Evolutionary conservation across 768 basidiomycete genomes (phyloP).

Genomic region (Tephrocybe sp.): DNA sequence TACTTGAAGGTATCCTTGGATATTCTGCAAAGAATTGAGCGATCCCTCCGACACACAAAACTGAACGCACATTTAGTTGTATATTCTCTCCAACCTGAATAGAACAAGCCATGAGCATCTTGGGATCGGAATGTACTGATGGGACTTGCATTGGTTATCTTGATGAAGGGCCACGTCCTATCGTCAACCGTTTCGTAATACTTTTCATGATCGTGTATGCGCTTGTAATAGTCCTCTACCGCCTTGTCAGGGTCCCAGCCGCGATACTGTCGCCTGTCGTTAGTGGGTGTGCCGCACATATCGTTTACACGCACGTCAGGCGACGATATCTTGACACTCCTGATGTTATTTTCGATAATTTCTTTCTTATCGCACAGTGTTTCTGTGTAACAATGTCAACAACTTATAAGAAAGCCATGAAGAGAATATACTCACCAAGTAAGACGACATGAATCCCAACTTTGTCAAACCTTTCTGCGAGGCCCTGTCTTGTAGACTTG

Average conservation of each 20-base stretch:
- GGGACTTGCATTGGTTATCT: slow-evolving; percentile 78
- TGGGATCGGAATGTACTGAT: background rate
- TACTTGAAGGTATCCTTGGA: slow-evolving; percentile 87
- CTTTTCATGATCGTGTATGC: slow-evolving; percentile 83
- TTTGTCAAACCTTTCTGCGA: slow-evolving; percentile 85
- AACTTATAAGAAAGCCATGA: background rate
- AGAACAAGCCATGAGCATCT: background rate
- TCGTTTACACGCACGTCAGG: slow-evolving; percentile 71
- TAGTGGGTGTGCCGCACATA: slow-evolving; percentile 2
- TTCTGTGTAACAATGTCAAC: slow-evolving; percentile 45
- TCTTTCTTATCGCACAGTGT: slow-evolving; percentile 88
- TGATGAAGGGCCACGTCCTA: slow-evolving; percentile 89
- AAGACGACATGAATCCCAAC: slow-evolving; percentile 90
- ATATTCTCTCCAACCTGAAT: slow-evolving; percentile 90
- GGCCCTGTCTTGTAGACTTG: slow-evolving; percentile 55
- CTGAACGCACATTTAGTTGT: slow-evolving; percentile 74
- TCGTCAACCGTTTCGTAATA: slow-evolving; percentile 92
- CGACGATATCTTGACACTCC: slow-evolving; percentile 96
- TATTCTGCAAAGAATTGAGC: slow-evolving; percentile 44
- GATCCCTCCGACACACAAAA: background rate
- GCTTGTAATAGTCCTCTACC: slow-evolving; percentile 86
- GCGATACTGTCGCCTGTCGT: slow-evolving; percentile 60
- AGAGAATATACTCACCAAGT: slow-evolving; percentile 56
- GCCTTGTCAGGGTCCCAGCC: slow-evolving; percentile 93
- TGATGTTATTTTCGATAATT: slow-evolving; percentile 91